Conservation (phyloP, 140 eudicot genomes). For the Flaveria floridana region DNA sequence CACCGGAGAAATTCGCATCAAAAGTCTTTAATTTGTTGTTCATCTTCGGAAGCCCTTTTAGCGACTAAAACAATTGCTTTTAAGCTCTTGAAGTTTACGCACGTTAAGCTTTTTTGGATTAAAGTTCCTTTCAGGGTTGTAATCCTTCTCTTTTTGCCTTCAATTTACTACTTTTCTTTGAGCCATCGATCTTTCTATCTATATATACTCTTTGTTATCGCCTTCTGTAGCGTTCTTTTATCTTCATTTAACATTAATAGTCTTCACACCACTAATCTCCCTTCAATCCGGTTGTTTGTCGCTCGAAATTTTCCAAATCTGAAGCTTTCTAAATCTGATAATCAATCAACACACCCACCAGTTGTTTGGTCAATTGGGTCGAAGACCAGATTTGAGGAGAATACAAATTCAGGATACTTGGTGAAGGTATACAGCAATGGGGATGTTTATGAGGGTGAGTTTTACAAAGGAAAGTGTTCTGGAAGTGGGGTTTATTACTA, state of each 20-base stretch:
- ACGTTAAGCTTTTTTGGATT: conserved; percentile 40
- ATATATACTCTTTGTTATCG: conserved; percentile 43
- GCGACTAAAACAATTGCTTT: conserved; percentile 53
- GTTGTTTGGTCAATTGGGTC: conserved; percentile 84
- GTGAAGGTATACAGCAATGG: conserved; percentile 58
- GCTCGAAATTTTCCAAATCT: conserved; percentile 43
- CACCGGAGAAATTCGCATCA: conserved; percentile 27
- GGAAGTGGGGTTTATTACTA: conserved; percentile 70
- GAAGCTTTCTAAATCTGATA: conserved; percentile 37
- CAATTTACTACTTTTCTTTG: conserved; percentile 53
- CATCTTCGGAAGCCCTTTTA: conserved; percentile 51
- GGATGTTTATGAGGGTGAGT: conserved; percentile 64
- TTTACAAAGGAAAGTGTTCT: conserved; percentile 57
- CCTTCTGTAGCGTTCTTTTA: conserved; percentile 36
- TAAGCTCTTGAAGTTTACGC: conserved; percentile 36
- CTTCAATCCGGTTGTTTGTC: conserved; percentile 38
- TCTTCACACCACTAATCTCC: conserved; percentile 30
- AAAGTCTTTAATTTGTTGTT: conserved; percentile 40
- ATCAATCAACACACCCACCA: conserved; percentile 31
- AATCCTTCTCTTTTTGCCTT: conserved; percentile 52
- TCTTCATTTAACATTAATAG: conserved; percentile 36
- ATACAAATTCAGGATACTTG: conserved; percentile 48
- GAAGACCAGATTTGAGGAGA: conserved; percentile 42
- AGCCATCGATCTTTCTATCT: conserved; percentile 45
- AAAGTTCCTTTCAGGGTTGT: conserved; percentile 50